Evolutionary conservation across 768 basidiomycete species (phyloP).

Genomic region (Rhizopogon vinicolor): DNA sequence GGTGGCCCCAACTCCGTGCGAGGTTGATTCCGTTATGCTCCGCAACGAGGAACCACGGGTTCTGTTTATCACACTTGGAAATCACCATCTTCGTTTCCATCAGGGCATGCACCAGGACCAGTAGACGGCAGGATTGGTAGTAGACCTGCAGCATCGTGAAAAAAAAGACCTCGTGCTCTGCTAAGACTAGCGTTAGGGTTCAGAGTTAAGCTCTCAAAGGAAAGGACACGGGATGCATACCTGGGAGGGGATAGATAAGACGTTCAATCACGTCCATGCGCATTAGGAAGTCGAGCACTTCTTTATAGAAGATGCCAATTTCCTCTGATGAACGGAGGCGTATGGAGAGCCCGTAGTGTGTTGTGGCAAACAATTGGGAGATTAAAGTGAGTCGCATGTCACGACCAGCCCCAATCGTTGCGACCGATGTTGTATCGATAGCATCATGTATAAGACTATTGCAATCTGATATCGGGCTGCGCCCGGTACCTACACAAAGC

Average conservation of each 20-base stretch:
- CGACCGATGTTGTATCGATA: conserved; percentile 21
- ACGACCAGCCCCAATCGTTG: conserved; percentile 18
- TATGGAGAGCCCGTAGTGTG: conserved; percentile 28
- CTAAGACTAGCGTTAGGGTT: conserved; percentile 32
- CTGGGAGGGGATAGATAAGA: conserved; percentile 32
- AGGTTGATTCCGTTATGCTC: conserved; percentile 30
- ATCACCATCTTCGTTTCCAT: conserved; percentile 20
- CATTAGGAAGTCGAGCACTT: conserved; percentile 26
- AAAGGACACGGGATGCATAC: conserved; percentile 17
- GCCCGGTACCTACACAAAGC: conserved; percentile 39
- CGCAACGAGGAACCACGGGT: conserved; percentile 28
- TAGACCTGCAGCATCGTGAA: conserved; percentile 36
- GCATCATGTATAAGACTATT: conserved; percentile 25
- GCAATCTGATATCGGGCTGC: conserved; percentile 33
- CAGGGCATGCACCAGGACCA: conserved; percentile 33
- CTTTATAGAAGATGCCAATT: conserved; percentile 29
- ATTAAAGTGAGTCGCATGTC: conserved; percentile 34
- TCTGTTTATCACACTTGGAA: conserved; percentile 9
- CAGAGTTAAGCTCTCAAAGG: conserved; percentile 10
- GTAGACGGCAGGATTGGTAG: conserved; percentile 36
- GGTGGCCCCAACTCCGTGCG: conserved; percentile 32
- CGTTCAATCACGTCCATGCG: conserved; percentile 33
- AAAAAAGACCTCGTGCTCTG: conserved; percentile 38
- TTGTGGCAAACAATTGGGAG: conserved; percentile 30
- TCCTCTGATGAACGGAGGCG: conserved; percentile 21